Conservation (phyloP, 805 yeast species). For the Ogataea polymorpha region DNA sequence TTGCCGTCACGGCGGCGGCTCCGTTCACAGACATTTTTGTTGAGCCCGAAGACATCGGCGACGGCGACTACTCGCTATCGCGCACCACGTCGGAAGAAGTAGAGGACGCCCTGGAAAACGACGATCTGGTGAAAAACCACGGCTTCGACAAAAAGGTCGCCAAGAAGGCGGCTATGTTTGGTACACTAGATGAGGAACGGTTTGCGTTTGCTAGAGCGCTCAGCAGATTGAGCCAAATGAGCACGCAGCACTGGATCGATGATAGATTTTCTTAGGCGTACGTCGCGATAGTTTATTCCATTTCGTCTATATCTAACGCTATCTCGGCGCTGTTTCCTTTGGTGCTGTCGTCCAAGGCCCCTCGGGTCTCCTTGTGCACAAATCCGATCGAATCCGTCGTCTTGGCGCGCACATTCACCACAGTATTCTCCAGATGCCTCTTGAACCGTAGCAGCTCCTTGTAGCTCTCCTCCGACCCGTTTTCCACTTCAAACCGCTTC, state of each 20-base stretch:
- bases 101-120: slow-evolving; percentile 42
- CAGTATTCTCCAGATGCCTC: slow-evolving; percentile 34
- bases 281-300: slow-evolving; percentile 15
- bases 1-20: slow-evolving; percentile 87
- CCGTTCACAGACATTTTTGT: slow-evolving; percentile 83
- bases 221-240: slow-evolving; percentile 89
- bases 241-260: slow-evolving; percentile 83
- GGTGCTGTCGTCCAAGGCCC: slow-evolving; percentile 17
- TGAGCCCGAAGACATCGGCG: slow-evolving; percentile 63
- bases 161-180: slow-evolving; percentile 71
- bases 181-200: slow-evolving; percentile 82
- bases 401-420: slow-evolving; percentile 23
- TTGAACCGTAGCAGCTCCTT: slow-evolving; percentile 70
- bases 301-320: slow-evolving; percentile 45
- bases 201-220: slow-evolving; percentile 96
- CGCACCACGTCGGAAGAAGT: slow-evolving; percentile 27
- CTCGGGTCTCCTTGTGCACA: slow-evolving; percentile 40
- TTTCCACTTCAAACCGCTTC: slow-evolving; percentile 68
- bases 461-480: slow-evolving; percentile 70
- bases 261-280: slow-evolving; percentile 6
- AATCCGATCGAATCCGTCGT: slow-evolving; percentile 40
- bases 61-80: slow-evolving; percentile 42
- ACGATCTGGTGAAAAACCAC: slow-evolving; percentile 66
- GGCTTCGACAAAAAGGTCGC: slow-evolving; percentile 75
- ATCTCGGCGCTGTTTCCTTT: slow-evolving; percentile 55